A percentile compares a stretch with the other conserved stretches of the same genome.
These are phyloP conservation scores for Cladophialophora carrionii DNA, from an alignment of 2,329 filamentous ascomycete genomes.

Conservation along the genomic window DNA sequence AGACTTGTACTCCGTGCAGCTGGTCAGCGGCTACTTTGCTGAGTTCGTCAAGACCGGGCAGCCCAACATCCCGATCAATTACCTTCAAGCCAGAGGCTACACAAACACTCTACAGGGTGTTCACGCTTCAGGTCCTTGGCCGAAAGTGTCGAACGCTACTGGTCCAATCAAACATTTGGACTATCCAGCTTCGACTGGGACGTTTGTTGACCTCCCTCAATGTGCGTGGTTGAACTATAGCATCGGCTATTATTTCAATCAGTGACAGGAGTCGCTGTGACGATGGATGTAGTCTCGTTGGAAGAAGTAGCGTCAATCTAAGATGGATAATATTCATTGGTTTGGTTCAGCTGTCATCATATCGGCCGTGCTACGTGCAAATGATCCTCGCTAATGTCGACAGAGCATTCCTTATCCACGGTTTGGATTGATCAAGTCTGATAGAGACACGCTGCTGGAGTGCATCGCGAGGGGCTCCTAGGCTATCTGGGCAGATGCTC, in stretches of 20 bases:
- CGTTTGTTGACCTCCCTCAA: slow-evolving; percentile 57
- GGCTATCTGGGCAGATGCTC: neutral
- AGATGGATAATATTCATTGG: neutral
- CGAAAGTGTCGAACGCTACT: slow-evolving; percentile 46
- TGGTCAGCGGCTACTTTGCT: slow-evolving; percentile 55
- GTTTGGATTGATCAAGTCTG: neutral
- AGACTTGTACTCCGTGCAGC: slow-evolving; percentile 54
- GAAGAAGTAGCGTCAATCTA: neutral
- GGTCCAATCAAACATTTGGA: slow-evolving; percentile 52
- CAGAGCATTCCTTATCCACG: neutral
- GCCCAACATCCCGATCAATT: slow-evolving; percentile 55
- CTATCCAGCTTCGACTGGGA: slow-evolving; percentile 49
- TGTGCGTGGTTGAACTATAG: slow-evolving; percentile 55
- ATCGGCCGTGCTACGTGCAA: neutral
- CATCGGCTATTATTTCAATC: slow-evolving; percentile 50
- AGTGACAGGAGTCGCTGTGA: slow-evolving; percentile 18
- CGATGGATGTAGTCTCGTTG: neutral
- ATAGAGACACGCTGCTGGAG: neutral
- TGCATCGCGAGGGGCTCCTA: no score
- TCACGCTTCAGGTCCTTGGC: slow-evolving; percentile 45
- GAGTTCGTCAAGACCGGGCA: slow-evolving; percentile 56
- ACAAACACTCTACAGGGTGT: slow-evolving; percentile 48
- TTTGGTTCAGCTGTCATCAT: neutral
- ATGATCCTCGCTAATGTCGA: neutral
- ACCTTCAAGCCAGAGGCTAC: slow-evolving; percentile 54